Percentiles rank a stretch among this genome's conserved stretches.
These are phyloP conservation scores for Candida tetrigidarum DNA, from an alignment of 1,139 yeast species.

Conservation along the genomic window DNA sequence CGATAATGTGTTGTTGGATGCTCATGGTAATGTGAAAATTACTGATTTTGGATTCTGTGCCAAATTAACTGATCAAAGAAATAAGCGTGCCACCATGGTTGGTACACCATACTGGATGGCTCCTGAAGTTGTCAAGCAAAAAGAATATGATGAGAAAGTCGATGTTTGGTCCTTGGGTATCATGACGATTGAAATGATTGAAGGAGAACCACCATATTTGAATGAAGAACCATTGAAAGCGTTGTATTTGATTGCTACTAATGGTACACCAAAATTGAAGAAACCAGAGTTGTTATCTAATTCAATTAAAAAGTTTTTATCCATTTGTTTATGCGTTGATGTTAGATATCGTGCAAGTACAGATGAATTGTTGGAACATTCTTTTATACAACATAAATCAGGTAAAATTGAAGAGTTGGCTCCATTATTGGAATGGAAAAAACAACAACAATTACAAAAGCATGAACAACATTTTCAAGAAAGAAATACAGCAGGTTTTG, in stretches of 20 bases:
- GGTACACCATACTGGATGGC: slow-evolving; percentile 99
- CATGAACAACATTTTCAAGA: slow-evolving; percentile 2
- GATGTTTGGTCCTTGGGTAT: slow-evolving; percentile 98
- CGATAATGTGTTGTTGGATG: slow-evolving; percentile 82
- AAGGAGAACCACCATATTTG: slow-evolving; percentile 97
- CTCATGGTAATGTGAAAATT: slow-evolving; percentile 87
- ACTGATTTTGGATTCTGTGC: slow-evolving; percentile 96
- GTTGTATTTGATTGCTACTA: slow-evolving; percentile 88
- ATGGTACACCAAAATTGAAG: slow-evolving; percentile 91
- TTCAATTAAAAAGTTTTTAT: slow-evolving; percentile 68
- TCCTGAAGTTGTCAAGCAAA: slow-evolving; percentile 93
- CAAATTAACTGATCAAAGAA: slow-evolving; percentile 82
- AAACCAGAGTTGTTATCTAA: slow-evolving; percentile 83
- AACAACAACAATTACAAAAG: slow-evolving; percentile 12
- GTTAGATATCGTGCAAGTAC: slow-evolving; percentile 87
- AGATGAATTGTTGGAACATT: slow-evolving; percentile 69
- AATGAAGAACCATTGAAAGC: slow-evolving; percentile 96
- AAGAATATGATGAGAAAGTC: slow-evolving; percentile 96
- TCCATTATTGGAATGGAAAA: slow-evolving; percentile 71
- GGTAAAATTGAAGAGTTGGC: slow-evolving; percentile 73
- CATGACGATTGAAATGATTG: slow-evolving; percentile 98
- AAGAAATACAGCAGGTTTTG: slow-evolving; percentile 2
- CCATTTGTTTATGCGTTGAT: slow-evolving; percentile 83
- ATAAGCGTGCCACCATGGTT: slow-evolving; percentile 95
- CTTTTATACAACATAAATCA: slow-evolving; percentile 69